These are phyloP conservation scores for Mucor irregularis DNA, from an alignment of 371 early-diverging fungal genomes.

Conservation along the genomic window DNA sequence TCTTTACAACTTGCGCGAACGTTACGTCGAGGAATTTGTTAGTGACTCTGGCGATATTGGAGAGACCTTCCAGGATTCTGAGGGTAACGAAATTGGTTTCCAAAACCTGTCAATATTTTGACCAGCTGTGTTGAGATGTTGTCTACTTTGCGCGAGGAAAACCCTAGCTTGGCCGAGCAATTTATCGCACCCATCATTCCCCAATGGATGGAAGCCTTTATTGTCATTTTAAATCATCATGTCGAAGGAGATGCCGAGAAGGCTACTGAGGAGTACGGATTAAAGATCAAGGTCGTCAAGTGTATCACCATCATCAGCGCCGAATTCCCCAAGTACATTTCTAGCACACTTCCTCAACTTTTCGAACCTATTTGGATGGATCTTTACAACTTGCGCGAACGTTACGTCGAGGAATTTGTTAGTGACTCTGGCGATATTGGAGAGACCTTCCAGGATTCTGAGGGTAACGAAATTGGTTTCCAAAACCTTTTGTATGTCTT, in stretches of 20 bases:
- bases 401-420: constrained; percentile 59
- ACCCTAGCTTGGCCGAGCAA: constrained; percentile 65
- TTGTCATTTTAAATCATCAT: constrained; percentile 61
- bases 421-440: constrained; percentile 55
- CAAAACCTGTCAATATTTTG: constrained; percentile 74
- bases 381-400: constrained; percentile 52
- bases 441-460: constrained; percentile 70
- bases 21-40: constrained; percentile 59
- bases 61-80: constrained; percentile 70
- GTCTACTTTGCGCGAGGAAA: constrained; percentile 74
- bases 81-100: constrained; percentile 77
- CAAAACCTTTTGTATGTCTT: constrained; percentile 70
- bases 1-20: constrained; percentile 52
- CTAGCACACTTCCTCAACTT: constrained; percentile 45
- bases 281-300: constrained; percentile 75
- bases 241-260: constrained; percentile 45
- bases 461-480: constrained; percentile 77
- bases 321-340: constrained; percentile 63
- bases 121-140: constrained; percentile 83
- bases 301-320: constrained; percentile 62
- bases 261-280: constrained; percentile 60
- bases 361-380: constrained; percentile 73
- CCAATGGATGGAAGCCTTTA: constrained; percentile 78
- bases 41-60: constrained; percentile 55
- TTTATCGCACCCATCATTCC: constrained; percentile 76